Evolutionary conservation across 2,329 filamentous ascomycete species (phyloP), one percentile per base, ranked within the genome.

Genomic region (Pseudonectria buxi): DNA sequence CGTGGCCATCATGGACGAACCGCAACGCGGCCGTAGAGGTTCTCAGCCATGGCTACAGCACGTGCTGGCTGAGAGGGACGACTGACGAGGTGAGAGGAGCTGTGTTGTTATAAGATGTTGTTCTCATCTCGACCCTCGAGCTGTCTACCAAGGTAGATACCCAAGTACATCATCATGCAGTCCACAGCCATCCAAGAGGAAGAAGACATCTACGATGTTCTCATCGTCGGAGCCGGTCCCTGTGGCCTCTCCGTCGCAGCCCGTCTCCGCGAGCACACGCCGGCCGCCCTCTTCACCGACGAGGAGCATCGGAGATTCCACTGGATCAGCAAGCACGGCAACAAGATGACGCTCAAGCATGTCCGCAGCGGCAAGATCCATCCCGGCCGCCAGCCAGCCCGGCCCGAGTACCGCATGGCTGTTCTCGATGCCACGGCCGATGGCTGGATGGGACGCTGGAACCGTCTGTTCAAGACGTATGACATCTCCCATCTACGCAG

Each of bases 261-360:
- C 2, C 74, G 85, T 4, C 70, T 90, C 2, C 72, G 74, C 28
- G 85, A 90, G 58, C 69, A 72, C 36, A 83, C 82, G 0, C 85
- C 85, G 0, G 85, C 81, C 0, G 83, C 85, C 2, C 76, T 88
- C 34, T 90, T 90, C 60, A 89, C 85, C 0, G 84, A 90, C 53
- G 83, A 86, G 46, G 86, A 90, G 52, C 84, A 90, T 51, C 77
- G 81, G 28, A 72, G 85, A n/a, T 90, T 85, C 55, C 78, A 85
- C 57, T 88, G 83, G 81, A 80, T 87, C 37, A 71, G 71, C 38
- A 81, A 78, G 37, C 74, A 86, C 51, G 71, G 72, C 18, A 69
- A 69, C 18, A 72, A 74, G 22, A 74, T 78, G 57, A 68, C 69
- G 7, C 64, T 81, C 41, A 80, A 77, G 37, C 53, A 63, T 14